Percentiles rank a stretch among this genome's conserved stretches.
Evolutionary conservation across 495 filamentous ascomycete species (phyloP).

Genomic region (Aspergillus ostianus): DNA sequence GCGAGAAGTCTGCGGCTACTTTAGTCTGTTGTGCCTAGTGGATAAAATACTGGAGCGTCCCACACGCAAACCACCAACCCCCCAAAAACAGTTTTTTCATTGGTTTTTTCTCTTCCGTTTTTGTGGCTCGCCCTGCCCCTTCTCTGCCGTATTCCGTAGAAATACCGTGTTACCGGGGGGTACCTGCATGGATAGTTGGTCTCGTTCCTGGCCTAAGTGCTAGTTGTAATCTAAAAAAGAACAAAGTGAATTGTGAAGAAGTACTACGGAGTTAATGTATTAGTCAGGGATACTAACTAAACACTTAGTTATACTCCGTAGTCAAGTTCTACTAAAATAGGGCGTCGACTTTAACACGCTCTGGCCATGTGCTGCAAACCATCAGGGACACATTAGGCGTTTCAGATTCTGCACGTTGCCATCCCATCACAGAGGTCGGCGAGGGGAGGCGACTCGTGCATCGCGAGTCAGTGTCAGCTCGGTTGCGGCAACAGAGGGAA

Average conservation of each 20-base stretch:
- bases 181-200: constrained; percentile 10
- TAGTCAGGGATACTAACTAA: neutral
- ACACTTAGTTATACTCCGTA: no score
- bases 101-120: neutral
- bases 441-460: neutral
- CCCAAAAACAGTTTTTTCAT: neutral
- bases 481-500: neutral
- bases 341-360: neutral
- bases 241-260: neutral
- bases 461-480: constrained; percentile 6
- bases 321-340: no score
- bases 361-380: constrained; percentile 4
- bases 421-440: neutral
- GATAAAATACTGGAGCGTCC: neutral
- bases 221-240: neutral
- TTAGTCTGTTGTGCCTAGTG: neutral
- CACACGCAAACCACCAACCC: neutral
- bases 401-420: constrained; percentile 24
- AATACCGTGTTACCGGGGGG: constrained; percentile 3
- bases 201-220: neutral
- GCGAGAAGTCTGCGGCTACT: constrained; percentile 8
- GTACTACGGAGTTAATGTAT: neutral
- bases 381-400: constrained; percentile 11
- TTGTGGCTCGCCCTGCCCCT: neutral
- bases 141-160: neutral